Evolutionary conservation across 768 basidiomycete genomes (phyloP).

Genomic region (Rhodotorula kratochvilovae): DNA sequence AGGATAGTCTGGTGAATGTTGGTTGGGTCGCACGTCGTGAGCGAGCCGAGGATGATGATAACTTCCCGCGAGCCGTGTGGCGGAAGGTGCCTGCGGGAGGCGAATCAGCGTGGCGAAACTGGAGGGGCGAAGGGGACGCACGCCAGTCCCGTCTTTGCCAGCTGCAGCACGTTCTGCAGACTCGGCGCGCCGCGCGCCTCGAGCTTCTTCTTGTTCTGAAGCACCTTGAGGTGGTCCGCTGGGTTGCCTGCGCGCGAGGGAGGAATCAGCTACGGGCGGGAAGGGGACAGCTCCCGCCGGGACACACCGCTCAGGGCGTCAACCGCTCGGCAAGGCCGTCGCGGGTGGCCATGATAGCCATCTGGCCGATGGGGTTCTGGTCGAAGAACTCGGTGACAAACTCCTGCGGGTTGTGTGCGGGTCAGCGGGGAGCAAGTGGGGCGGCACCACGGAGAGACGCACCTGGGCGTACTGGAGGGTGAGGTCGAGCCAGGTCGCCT

Average conservation of each 20-base stretch:
- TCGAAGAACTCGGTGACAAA: conserved; percentile 98
- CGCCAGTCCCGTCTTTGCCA: conserved; percentile 92
- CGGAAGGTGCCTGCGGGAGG: conserved; percentile 73
- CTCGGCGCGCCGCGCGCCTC: conserved; percentile 90
- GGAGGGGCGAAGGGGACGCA: conserved; percentile 45
- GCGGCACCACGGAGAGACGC: neutral
- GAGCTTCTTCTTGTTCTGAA: conserved; percentile 73
- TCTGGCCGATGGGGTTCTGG: conserved; percentile 96
- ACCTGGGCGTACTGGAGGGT: conserved; percentile 69
- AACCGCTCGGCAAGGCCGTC: conserved; percentile 85
- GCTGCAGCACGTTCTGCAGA: conserved; percentile 94
- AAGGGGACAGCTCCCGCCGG: too few species aligned
- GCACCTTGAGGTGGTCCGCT: conserved; percentile 80
- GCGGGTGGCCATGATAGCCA: conserved; percentile 88
- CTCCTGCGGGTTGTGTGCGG: conserved; percentile 53
- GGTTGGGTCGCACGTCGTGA: conserved; percentile 94
- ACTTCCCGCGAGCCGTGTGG: conserved; percentile 95
- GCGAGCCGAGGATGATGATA: conserved; percentile 84
- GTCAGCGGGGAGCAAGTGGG: too few species aligned
- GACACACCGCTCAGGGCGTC: conserved; percentile 82
- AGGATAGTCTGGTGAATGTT: conserved; percentile 93
- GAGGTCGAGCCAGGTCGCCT: conserved; percentile 87
- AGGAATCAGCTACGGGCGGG: neutral
- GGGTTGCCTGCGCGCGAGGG: conserved; percentile 66
- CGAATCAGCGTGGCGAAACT: neutral